Conservation (phyloP, 2,329 filamentous ascomycete species). For the Bipolaris zeicola region DNA sequence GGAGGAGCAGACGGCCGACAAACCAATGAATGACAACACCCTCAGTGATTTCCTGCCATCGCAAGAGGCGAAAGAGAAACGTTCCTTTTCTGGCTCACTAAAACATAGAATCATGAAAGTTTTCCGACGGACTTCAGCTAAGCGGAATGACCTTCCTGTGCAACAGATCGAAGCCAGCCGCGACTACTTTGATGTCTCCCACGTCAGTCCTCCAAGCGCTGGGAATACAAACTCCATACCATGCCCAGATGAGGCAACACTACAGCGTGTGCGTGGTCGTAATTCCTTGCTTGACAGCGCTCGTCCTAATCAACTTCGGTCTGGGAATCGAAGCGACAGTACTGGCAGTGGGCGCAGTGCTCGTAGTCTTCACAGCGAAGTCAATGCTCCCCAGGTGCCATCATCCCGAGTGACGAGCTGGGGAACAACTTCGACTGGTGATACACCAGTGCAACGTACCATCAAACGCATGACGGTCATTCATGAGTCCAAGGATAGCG, state of each 20-base stretch:
- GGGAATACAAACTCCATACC: conserved; percentile 44
- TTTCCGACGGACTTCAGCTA: conserved; percentile 54
- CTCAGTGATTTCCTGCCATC: conserved; percentile 32
- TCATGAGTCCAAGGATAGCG: conserved; percentile 57
- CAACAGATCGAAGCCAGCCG: conserved; percentile 60
- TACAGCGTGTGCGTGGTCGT: conserved; percentile 49
- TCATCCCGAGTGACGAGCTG: conserved; percentile 69
- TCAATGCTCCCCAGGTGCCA: conserved; percentile 59
- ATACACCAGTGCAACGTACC: conserved; percentile 58
- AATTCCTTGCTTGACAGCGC: conserved; percentile 31
- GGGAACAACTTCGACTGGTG: conserved; percentile 67
- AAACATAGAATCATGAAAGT: conserved; percentile 66
- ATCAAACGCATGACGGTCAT: conserved; percentile 68
- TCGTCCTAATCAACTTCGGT: conserved; percentile 15
- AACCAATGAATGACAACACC: conserved; percentile 15
- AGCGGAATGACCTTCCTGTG: conserved; percentile 49
- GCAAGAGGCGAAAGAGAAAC: conserved; percentile 59
- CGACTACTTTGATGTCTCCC: conserved; percentile 42
- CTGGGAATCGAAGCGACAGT: conserved; percentile 31
- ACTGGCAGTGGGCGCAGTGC: conserved; percentile 32
- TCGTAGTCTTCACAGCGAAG: conserved; percentile 40
- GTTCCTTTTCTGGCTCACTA: conserved; percentile 67
- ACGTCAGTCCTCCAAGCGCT: conserved; percentile 16
- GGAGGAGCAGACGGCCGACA: conserved; percentile 15
- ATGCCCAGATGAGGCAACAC: conserved; percentile 50